Evolutionary conservation across 1,284 basidiomycete genomes (phyloP).

Genomic region (Malassezia restricta): DNA sequence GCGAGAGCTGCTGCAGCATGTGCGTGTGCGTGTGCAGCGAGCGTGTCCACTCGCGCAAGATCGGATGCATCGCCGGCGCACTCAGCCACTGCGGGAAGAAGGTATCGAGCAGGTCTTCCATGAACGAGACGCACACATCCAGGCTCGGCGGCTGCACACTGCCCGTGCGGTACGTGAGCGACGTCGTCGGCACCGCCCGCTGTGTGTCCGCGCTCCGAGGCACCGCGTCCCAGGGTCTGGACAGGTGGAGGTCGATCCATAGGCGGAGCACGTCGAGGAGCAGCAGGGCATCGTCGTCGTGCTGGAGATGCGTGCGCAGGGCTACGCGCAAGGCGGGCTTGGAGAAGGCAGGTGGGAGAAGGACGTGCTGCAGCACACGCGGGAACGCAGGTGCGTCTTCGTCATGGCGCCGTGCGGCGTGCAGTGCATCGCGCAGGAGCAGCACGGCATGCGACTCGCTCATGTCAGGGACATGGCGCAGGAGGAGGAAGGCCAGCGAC

Average conservation of each 20-base stretch:
- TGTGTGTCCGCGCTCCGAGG: neutral
- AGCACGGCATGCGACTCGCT: slow-evolving; percentile 8
- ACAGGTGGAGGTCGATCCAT: slow-evolving; percentile 7
- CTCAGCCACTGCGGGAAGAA: slow-evolving; percentile 14
- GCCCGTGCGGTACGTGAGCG: slow-evolving; percentile 8
- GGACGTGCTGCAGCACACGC: slow-evolving; percentile 14
- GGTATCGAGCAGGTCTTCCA: slow-evolving; percentile 16
- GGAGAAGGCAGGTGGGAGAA: slow-evolving; percentile 10
- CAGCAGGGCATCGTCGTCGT: slow-evolving; percentile 9
- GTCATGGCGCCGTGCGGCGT: neutral
- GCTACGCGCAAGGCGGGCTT: slow-evolving; percentile 14
- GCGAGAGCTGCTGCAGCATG: slow-evolving; percentile 5
- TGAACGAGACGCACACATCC: slow-evolving; percentile 8
- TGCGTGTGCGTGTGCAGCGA: slow-evolving; percentile 1
- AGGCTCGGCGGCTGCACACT: slow-evolving; percentile 10
- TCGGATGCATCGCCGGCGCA: slow-evolving; percentile 4
- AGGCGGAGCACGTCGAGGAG: slow-evolving; percentile 10
- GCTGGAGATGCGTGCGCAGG: slow-evolving; percentile 12
- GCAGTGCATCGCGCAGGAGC: slow-evolving; percentile 9
- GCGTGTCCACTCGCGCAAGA: slow-evolving; percentile 7
- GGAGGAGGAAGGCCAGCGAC: slow-evolving; percentile 4
- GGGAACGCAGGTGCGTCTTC: slow-evolving; percentile 4
- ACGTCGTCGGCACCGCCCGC: slow-evolving; percentile 6
- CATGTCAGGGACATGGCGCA: slow-evolving; percentile 15
- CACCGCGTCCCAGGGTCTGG: slow-evolving; percentile 3